These are phyloP conservation scores for Nemania sp. DNA, from an alignment of 2,329 filamentous ascomycete genomes.

Conservation along the genomic window DNA sequence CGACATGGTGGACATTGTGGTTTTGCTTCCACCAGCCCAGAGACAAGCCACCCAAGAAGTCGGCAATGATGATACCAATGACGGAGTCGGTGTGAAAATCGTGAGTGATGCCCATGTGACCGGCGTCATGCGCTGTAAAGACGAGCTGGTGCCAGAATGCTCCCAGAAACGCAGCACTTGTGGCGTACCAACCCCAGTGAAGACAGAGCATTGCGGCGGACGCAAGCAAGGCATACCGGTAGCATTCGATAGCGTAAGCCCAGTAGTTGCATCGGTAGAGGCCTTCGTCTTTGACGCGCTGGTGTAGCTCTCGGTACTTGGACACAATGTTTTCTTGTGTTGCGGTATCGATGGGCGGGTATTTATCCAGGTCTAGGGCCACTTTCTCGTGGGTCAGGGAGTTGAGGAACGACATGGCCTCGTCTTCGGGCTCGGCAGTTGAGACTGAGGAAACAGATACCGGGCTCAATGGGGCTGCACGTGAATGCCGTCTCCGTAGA, in stretches of 20 bases:
- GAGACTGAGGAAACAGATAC: slow-evolving; percentile 66
- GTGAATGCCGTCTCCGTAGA: slow-evolving; percentile 40
- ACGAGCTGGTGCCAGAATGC: slow-evolving; percentile 92
- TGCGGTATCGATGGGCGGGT: slow-evolving; percentile 73
- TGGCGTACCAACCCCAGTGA: slow-evolving; percentile 66
- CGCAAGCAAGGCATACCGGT: slow-evolving; percentile 73
- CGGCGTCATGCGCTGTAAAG: slow-evolving; percentile 92
- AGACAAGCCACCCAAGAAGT: slow-evolving; percentile 87
- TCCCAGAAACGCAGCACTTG: slow-evolving; percentile 76
- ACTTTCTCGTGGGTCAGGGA: slow-evolving; percentile 75
- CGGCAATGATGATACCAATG: slow-evolving; percentile 88
- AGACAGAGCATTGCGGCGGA: slow-evolving; percentile 65
- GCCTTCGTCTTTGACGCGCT: slow-evolving; percentile 72
- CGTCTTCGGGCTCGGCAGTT: slow-evolving; percentile 52
- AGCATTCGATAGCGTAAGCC: slow-evolving; percentile 75
- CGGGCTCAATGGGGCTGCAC: slow-evolving; percentile 37
- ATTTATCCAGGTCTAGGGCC: slow-evolving; percentile 75
- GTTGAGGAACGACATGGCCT: slow-evolving; percentile 69
- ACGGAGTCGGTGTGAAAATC: slow-evolving; percentile 80
- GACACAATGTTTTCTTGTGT: slow-evolving; percentile 76
- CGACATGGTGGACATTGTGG: slow-evolving; percentile 95
- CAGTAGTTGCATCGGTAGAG: slow-evolving; percentile 85
- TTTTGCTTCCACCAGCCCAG: slow-evolving; percentile 97
- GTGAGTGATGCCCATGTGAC: slow-evolving; percentile 97
- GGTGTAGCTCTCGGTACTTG: slow-evolving; percentile 80